Conservation (phyloP, 805 yeast species). For the Brettanomyces sp. region DNA sequence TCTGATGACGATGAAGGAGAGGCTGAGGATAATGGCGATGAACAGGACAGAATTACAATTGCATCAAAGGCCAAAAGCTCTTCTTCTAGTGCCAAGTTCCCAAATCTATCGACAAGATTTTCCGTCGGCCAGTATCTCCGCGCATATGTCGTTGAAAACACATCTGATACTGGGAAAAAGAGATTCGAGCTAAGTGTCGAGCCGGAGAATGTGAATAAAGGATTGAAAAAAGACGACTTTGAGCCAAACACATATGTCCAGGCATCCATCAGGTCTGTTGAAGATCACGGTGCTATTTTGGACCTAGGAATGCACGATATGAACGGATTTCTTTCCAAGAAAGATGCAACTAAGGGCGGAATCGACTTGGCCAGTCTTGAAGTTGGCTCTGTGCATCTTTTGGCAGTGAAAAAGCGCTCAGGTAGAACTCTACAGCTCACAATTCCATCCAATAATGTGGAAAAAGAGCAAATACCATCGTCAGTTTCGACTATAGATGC, state of each 20-base stretch:
- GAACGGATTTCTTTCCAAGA: slow-evolving; percentile 68
- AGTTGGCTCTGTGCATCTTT: slow-evolving; percentile 64
- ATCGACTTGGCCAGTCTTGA: slow-evolving; percentile 14
- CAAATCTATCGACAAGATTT: slow-evolving; percentile 47
- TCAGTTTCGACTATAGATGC: slow-evolving; percentile 69
- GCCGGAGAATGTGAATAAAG: slow-evolving; percentile 60
- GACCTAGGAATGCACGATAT: slow-evolving; percentile 51
- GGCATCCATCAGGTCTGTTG: slow-evolving; percentile 67
- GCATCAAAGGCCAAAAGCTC: slow-evolving; percentile 24
- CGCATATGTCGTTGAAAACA: slow-evolving; percentile 56
- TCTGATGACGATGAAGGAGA: slow-evolving; percentile 14
- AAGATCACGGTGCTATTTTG: slow-evolving; percentile 85
- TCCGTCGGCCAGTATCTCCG: slow-evolving; percentile 77
- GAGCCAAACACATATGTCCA: slow-evolving; percentile 55
- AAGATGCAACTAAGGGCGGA: slow-evolving; percentile 35
- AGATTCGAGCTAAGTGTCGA: slow-evolving; percentile 65
- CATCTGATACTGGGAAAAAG: slow-evolving; percentile 36
- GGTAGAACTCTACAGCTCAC: slow-evolving; percentile 53
- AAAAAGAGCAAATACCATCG: slow-evolving; percentile 40
- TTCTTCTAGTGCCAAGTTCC: slow-evolving; percentile 32
- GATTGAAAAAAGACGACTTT: slow-evolving; percentile 54
- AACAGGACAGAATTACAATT: not conserved
- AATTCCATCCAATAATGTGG: slow-evolving; percentile 33
- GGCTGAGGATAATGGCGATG: slow-evolving; percentile 12
- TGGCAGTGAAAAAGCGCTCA: slow-evolving; percentile 43